Conservation (phyloP, 2,329 filamentous ascomycete species). For the Annulohypoxylon truncatum region DNA sequence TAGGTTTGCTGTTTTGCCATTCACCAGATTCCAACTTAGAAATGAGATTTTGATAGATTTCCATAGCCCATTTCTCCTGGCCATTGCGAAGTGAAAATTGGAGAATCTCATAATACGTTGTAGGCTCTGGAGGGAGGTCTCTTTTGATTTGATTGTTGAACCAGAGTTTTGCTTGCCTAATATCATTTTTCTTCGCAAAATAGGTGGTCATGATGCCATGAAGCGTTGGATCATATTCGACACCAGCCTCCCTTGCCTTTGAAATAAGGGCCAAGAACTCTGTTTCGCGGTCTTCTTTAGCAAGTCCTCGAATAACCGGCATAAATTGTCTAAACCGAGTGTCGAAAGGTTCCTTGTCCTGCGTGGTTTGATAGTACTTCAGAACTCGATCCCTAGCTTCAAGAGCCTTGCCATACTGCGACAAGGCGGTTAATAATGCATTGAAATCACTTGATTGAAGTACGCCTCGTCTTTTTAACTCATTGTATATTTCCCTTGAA, state of each 20-base stretch:
- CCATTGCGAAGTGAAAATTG: constrained; percentile 70
- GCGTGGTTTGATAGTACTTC: constrained; percentile 30
- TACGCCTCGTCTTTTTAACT: constrained; percentile 47
- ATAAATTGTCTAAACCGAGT: constrained; percentile 54
- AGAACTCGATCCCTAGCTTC: constrained; percentile 48
- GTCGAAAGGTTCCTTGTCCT: constrained; percentile 29
- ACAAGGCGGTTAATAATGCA: constrained; percentile 42
- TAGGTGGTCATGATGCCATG: constrained; percentile 70
- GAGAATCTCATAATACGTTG: constrained; percentile 66
- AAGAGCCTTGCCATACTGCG: constrained; percentile 48
- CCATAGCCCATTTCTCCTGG: constrained; percentile 70
- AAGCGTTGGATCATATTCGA: constrained; percentile 59
- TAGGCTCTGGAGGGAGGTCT: constrained; percentile 55
- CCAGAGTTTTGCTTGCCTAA: constrained; percentile 74
- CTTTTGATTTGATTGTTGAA: constrained; percentile 67
- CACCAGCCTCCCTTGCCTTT: constrained; percentile 60
- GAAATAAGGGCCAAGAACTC: constrained; percentile 68
- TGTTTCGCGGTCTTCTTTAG: constrained; percentile 66
- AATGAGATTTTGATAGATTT: constrained; percentile 66
- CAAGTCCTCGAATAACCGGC: constrained; percentile 69
- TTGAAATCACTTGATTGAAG: constrained; percentile 43
- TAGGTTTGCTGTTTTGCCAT: constrained; percentile 60
- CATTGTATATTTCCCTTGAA: constrained; percentile 57
- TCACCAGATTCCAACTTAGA: constrained; percentile 50
- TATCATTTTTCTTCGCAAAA: constrained; percentile 68